A percentile compares a stretch with the other conserved stretches of the same genome.
Conservation (phyloP, 257 asterid genomes). For the Cruciata laevipes region DNA sequence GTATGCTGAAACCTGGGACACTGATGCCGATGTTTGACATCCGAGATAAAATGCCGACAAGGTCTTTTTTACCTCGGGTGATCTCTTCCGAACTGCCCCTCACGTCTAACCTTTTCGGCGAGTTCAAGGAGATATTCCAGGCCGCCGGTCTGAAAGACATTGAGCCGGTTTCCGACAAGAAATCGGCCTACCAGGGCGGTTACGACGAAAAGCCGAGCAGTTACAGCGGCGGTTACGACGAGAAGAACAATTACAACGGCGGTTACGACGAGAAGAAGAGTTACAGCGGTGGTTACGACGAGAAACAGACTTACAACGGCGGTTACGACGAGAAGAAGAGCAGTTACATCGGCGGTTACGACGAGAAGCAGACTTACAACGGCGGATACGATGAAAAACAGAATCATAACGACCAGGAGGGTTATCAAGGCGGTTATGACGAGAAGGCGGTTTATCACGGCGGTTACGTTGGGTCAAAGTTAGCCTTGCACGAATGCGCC, state of each 20-base stretch:
- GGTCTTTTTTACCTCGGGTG: conserved; percentile 66
- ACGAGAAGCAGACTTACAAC: background rate
- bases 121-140: conserved; percentile 44
- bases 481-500: conserved; percentile 52
- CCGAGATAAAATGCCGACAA: conserved; percentile 65
- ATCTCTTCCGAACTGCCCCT: conserved; percentile 59
- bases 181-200: background rate
- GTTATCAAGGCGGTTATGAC: background rate
- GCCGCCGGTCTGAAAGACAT: conserved; percentile 21
- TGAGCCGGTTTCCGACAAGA: background rate
- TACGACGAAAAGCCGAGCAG: conserved; percentile 12
- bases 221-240: background rate
- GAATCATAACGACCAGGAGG: background rate
- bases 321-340: background rate
- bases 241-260: background rate
- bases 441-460: conserved; percentile 10
- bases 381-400: background rate
- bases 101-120: conserved; percentile 38
- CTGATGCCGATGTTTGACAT: conserved; percentile 76
- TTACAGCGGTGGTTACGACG: background rate
- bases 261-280: background rate
- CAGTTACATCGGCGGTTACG: background rate
- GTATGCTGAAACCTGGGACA: conserved; percentile 48
- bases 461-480: conserved; percentile 7
- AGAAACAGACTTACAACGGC: background rate